A percentile compares a stretch with the other conserved stretches of the same genome.
Conservation (phyloP, 1,139 yeast genomes). For the Magnusiomyces paraingens region DNA sequence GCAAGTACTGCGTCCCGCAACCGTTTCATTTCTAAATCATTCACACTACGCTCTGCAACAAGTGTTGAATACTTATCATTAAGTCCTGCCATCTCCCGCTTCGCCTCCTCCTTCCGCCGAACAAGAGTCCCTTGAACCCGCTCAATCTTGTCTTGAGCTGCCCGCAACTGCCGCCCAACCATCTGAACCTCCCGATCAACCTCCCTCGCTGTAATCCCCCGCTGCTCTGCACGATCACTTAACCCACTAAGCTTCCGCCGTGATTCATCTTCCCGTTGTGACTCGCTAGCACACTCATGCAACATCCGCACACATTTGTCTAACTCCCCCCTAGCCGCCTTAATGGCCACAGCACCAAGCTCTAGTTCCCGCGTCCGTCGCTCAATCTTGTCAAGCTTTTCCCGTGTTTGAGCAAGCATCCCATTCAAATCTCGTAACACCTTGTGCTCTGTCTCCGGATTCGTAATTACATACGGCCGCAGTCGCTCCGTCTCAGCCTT, state of each 20-base stretch:
- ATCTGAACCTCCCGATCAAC: slow-evolving; percentile 46
- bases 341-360: slow-evolving; percentile 54
- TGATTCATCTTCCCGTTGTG: slow-evolving; percentile 44
- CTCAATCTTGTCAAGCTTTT: slow-evolving; percentile 41
- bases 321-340: slow-evolving; percentile 49
- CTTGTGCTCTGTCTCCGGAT: slow-evolving; percentile 50
- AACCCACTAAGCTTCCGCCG: slow-evolving; percentile 37
- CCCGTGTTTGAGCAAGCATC: slow-evolving; percentile 42
- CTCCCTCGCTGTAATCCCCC: slow-evolving; percentile 42
- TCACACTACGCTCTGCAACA: slow-evolving; percentile 45
- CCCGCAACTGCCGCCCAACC: slow-evolving; percentile 46
- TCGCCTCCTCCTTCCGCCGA: slow-evolving; percentile 42
- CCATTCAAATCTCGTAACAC: slow-evolving; percentile 50
- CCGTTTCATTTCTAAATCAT: slow-evolving; percentile 47
- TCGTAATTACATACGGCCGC: slow-evolving; percentile 54
- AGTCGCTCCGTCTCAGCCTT: slow-evolving; percentile 55
- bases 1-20: slow-evolving; percentile 44
- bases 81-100: slow-evolving; percentile 41
- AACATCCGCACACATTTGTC: slow-evolving; percentile 45
- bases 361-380: slow-evolving; percentile 45
- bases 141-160: slow-evolving; percentile 48
- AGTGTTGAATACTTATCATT: slow-evolving; percentile 44
- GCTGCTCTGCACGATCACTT: slow-evolving; percentile 45
- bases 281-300: slow-evolving; percentile 53
- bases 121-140: slow-evolving; percentile 46